Evolutionary conservation across 768 basidiomycete species (phyloP).

Genomic region (Xerocomellus amylosporus): DNA sequence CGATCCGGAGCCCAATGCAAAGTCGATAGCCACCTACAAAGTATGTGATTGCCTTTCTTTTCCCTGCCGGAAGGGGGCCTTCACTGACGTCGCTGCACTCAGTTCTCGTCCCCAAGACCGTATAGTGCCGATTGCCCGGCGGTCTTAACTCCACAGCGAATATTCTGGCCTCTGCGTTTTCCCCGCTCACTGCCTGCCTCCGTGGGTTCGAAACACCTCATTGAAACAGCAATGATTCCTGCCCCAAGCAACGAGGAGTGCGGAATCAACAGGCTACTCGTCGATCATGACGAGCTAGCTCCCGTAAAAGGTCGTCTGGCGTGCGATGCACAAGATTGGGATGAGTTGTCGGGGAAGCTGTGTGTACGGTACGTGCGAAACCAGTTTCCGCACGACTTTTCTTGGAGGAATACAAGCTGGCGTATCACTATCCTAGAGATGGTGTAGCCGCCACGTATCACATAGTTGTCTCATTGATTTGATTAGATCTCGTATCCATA

Average conservation of each 20-base stretch:
- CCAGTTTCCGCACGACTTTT: constrained; percentile 22
- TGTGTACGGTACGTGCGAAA: constrained; percentile 24
- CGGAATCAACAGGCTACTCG: constrained; percentile 18
- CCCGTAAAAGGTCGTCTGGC: constrained; percentile 8
- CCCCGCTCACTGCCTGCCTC: constrained; percentile 1
- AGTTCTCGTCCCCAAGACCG: constrained; percentile 21
- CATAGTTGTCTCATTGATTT: background rate
- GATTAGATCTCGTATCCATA: background rate
- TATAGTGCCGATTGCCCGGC: constrained; percentile 20
- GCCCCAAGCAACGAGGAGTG: constrained; percentile 10
- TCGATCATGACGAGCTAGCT: constrained; percentile 23
- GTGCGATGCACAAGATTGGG: constrained; percentile 32
- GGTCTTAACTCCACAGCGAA: constrained; percentile 26
- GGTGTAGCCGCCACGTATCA: constrained; percentile 9
- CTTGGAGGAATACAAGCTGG: constrained; percentile 25
- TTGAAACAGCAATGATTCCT: constrained; percentile 24
- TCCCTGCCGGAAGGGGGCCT: background rate
- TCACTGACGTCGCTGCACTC: background rate
- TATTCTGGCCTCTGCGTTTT: constrained; percentile 28
- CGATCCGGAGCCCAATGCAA: constrained; percentile 8
- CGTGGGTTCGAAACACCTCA: constrained; percentile 15
- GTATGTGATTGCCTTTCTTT: constrained; percentile 6
- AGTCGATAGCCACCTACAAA: constrained; percentile 17
- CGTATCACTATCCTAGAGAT: constrained; percentile 25
- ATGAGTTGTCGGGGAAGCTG: constrained; percentile 30